Base-by-base conservation (phyloP, 2,329 filamentous ascomycete species). In the Pseudogymnoascus sp. region DNA sequence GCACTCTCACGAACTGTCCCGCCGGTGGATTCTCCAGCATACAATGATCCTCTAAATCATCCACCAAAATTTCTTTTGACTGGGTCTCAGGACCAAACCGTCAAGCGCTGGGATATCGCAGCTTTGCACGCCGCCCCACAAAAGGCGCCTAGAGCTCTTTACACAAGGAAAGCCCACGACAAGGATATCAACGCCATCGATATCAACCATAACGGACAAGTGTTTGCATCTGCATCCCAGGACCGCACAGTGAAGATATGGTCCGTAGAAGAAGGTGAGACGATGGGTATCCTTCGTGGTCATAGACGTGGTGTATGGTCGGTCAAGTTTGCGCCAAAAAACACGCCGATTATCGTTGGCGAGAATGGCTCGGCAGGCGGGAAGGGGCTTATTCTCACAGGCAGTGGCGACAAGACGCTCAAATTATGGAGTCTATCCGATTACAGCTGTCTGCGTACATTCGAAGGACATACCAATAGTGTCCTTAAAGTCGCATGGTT, bases 181-280 rank as follows among this genome's bases (percentile, higher is more conserved):
- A 99, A 99, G 75, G 95, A 99, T 69, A 99, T 99, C 77, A 99
- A 99, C 71, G 92, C 95, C 2, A 84, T 99, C 61, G 92, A 96
- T 68, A 82, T 95, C 10, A 90, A 92, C 68, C 83, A 86, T 21
- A 81, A 84, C 1, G 85, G 85, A 4, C 85, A 87, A n/a, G 78
- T 97, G 0, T 98, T 99, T 73, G 96, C 93, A 2, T 97, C 95
- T 1, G 93, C 95, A 31, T 98, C 93, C 4, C 95, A 99, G 77
- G 95, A 99, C 75, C 90, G 92, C 69, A 96, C 92, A 0, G 92
- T 98, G 69, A 99, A 98, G 78, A 95, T 99, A 65, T 99, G 93
- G 90, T 95, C 93, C 6, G 83, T 89, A 6, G 88, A 93, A 69
- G 90, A 95, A 73, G 93, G 96, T 19, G 92, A 97, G 71, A 90